These are phyloP conservation scores for Candida orba DNA, from an alignment of 805 yeast genomes.

Conservation along the genomic window DNA sequence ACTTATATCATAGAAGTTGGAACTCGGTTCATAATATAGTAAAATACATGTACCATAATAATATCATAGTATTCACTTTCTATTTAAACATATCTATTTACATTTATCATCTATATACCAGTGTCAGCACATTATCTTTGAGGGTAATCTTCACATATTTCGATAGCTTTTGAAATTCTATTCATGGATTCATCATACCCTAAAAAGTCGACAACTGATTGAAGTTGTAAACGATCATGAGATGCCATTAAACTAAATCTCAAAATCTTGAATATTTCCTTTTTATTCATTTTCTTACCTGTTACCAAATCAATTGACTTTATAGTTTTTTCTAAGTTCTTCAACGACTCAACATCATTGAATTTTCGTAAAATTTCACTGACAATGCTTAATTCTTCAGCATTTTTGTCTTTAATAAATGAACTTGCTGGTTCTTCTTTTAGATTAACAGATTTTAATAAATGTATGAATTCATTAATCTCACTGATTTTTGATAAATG, in stretches of 20 bases:
- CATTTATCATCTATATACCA: too few species aligned
- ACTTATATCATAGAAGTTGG: too few species aligned
- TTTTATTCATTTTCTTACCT: conserved; percentile 18
- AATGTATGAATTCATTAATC: conserved; percentile 41
- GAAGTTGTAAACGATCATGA: conserved; percentile 62
- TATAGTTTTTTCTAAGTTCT: conserved; percentile 5
- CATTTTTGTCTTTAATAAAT: not conserved
- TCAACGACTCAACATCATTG: not conserved
- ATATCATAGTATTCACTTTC: not conserved
- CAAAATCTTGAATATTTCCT: conserved; percentile 45
- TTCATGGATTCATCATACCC: conserved; percentile 34
- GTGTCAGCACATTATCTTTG: too few species aligned
- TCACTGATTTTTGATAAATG: conserved; percentile 50
- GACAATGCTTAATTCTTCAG: conserved; percentile 12
- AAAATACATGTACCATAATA: too few species aligned
- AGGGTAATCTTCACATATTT: too few species aligned
- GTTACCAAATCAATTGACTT: conserved; percentile 15
- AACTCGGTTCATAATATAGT: too few species aligned
- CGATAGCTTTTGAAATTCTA: conserved; percentile 17
- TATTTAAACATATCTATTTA: not conserved
- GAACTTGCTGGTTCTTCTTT: conserved; percentile 15
- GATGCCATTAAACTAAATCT: conserved; percentile 69
- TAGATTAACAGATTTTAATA: conserved; percentile 31
- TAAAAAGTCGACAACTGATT: conserved; percentile 45
- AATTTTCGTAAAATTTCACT: conserved; percentile 11